A percentile compares a stretch with the other conserved stretches of the same genome.
Conservation (phyloP, 495 filamentous ascomycete species). For the Lentithecium fluviatile region DNA sequence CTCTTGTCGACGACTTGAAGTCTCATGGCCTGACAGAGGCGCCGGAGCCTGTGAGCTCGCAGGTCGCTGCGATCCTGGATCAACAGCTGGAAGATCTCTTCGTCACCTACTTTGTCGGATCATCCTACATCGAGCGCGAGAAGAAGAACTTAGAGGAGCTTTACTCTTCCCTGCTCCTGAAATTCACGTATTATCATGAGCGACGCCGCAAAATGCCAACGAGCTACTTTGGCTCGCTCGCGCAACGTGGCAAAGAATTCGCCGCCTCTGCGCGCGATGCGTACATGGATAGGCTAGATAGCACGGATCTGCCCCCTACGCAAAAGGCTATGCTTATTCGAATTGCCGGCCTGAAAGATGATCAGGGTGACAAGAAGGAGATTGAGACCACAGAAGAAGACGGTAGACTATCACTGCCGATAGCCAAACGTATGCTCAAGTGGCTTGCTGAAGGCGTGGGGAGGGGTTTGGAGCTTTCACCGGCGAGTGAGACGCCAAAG, state of each 20-base stretch:
- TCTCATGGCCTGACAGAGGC: constrained; percentile 92
- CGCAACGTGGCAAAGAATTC: constrained; percentile 81
- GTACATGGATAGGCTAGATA: constrained; percentile 81
- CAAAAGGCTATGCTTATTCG: constrained; percentile 84
- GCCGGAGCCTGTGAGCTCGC: constrained; percentile 83
- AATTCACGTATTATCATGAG: constrained; percentile 90
- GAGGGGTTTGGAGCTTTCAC: constrained; percentile 83
- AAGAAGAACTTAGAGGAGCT: constrained; percentile 85
- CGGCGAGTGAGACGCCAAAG: constrained; percentile 84
- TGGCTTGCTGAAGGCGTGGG: constrained; percentile 97
- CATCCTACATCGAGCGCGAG: constrained; percentile 94
- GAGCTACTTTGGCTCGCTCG: constrained; percentile 83
- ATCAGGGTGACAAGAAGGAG: constrained; percentile 58
- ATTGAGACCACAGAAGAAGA: constrained; percentile 89
- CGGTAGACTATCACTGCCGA: constrained; percentile 75
- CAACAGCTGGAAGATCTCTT: constrained; percentile 97
- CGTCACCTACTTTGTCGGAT: constrained; percentile 89
- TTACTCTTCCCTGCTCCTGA: constrained; percentile 90
- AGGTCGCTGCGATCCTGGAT: constrained; percentile 81
- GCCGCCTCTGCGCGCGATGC: constrained; percentile 77
- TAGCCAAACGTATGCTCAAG: constrained; percentile 92
- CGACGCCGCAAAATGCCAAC: constrained; percentile 77
- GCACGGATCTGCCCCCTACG: constrained; percentile 75
- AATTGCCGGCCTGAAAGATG: constrained; percentile 67
- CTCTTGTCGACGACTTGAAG: constrained; percentile 88